Evolutionary conservation across 805 yeast species (phyloP).

Genomic region (Teunomyces kruisii): DNA sequence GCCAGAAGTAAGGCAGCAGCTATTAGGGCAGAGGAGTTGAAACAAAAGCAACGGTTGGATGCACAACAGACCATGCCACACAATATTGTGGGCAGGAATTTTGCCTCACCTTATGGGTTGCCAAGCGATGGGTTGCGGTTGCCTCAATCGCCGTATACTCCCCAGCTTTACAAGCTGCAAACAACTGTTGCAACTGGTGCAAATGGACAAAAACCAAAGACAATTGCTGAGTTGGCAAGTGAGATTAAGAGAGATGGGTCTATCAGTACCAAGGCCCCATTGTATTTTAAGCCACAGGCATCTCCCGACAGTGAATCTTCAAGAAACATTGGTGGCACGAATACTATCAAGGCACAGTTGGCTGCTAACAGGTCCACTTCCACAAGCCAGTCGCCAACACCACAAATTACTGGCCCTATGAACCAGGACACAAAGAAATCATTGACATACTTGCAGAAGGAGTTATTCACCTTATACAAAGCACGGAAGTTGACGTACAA

Average conservation of each 20-base stretch:
- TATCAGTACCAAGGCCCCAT: constrained; percentile 28
- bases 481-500: constrained; percentile 69
- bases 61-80: constrained; percentile 26
- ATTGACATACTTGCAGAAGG: constrained; percentile 81
- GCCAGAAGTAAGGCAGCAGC: constrained; percentile 59
- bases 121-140: constrained; percentile 18
- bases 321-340: constrained; percentile 10
- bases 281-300: constrained; percentile 32
- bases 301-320: constrained; percentile 1
- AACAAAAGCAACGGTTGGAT: constrained; percentile 40
- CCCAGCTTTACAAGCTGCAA: constrained; percentile 19
- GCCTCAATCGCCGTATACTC: constrained; percentile 21
- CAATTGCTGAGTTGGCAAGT: constrained; percentile 44
- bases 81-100: constrained; percentile 24
- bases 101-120: constrained; percentile 24
- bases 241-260: constrained; percentile 37
- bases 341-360: constrained; percentile 44
- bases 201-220: constrained; percentile 30
- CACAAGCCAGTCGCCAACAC: constrained; percentile 18
- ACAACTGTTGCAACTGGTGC: constrained; percentile 8
- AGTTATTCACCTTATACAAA: constrained; percentile 75
- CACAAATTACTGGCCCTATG: constrained; percentile 28
- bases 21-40: constrained; percentile 50
- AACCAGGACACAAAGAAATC: constrained; percentile 69
- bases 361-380: constrained; percentile 44